Evolutionary conservation across 805 yeast species (phyloP), one percentile per base, ranked within the genome.

Genomic region (Babjeviella inositovora): DNA sequence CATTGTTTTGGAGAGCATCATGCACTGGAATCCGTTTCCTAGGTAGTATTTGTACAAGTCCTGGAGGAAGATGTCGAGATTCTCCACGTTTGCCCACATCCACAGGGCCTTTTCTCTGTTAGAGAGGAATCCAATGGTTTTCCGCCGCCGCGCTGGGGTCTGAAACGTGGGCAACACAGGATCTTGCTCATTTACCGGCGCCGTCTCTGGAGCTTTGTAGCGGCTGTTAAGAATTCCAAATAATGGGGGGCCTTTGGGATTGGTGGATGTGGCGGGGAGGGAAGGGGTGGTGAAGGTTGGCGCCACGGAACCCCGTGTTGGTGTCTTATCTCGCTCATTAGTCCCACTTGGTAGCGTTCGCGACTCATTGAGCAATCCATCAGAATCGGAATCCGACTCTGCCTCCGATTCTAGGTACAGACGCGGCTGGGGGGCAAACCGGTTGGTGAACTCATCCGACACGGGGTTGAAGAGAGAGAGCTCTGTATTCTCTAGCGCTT

Each of bases 81-180:
- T 90, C 34, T 79, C 81, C 13, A 90, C 81, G 38, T 90, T 90
- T 2, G 97, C 93, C 97, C 98, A 90, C 29, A 81, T 62, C 82
- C 96, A 90, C 10, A 79, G 53, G 0, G 97, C 93, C 23, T 82
- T 53, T 39, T 85, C 95, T 22, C 45, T 47, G 4, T 61, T 61
- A 9, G 62, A 59, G 12, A 56, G 53, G 5, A 46, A 7, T n/a
- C 8, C 7, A 10, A 10, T n/a, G 8, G n/a, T 19, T 19, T n/a
- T 12, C 11, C 11, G 21, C 8, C 8, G 7, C 8, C 8, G 8
- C n/a, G 7, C 11, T 19, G n/a, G 21, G 21, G 23, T 15, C 31
- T 17, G 8, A n/a, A 8, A 8, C 8, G 12, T 10, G 8, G n/a
- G 21, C n/a, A 8, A 8, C 12, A 8, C 10, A 12, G 21, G 21